Evolutionary conservation across 2,329 filamentous ascomycete genomes (phyloP).

Genomic region (Colletotrichum sp.): DNA sequence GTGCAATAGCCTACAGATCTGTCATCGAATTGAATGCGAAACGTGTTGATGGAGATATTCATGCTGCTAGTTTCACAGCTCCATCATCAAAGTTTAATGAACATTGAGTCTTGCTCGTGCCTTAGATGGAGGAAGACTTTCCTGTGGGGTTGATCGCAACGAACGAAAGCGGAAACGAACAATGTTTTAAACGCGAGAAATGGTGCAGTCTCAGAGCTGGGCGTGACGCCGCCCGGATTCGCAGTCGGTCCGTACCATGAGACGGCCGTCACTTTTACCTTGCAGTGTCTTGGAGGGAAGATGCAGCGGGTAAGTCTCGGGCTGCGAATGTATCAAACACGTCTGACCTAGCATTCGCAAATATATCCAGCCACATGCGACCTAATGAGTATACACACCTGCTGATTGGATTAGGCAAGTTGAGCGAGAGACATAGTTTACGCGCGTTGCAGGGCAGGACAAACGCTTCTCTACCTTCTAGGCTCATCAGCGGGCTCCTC

Average conservation of each 20-base stretch:
- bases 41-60: neutral
- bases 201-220: neutral
- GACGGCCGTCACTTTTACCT: neutral
- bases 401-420: neutral
- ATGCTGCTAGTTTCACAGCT: neutral
- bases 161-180: neutral
- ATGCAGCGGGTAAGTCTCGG: neutral
- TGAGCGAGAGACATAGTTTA: neutral
- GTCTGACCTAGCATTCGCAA: neutral
- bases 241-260: neutral
- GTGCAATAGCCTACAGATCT: neutral
- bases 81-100: neutral
- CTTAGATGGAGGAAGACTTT: neutral
- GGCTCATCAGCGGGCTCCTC: neutral
- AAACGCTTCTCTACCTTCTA: neutral
- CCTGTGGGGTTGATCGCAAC: neutral
- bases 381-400: neutral
- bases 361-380: neutral
- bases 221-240: neutral
- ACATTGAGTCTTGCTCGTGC: neutral
- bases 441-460: neutral
- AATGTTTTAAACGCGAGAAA: neutral
- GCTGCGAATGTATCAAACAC: neutral
- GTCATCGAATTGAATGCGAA: neutral
- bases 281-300: neutral